A percentile compares a stretch with the other conserved stretches of the same genome.
Evolutionary conservation across 2,329 filamentous ascomycete genomes (phyloP).

Genomic region (Penicillium hesseltinei): DNA sequence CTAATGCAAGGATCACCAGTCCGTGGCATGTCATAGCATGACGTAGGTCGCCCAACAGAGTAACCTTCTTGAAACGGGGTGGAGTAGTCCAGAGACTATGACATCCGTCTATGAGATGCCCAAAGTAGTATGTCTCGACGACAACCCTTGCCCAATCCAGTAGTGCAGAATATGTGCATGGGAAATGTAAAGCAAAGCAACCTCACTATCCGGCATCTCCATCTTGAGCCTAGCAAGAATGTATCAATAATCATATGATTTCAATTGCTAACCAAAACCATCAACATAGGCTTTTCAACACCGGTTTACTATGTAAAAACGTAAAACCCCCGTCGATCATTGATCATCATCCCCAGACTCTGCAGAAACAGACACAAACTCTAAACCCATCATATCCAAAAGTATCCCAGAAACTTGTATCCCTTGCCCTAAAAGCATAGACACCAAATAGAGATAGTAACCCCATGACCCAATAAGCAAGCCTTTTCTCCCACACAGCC

Average conservation of each 20-base stretch:
- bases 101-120: not conserved
- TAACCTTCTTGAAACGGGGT: not conserved
- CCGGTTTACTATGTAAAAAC: too few relatives aligned
- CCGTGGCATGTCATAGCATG: slow-evolving; percentile 8
- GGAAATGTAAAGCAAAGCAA: not conserved
- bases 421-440: not conserved
- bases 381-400: not conserved
- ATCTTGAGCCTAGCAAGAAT: not conserved
- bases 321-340: not conserved
- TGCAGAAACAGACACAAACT: not conserved
- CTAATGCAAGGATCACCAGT: slow-evolving; percentile 12
- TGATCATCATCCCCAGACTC: slow-evolving; percentile 4
- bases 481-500: not conserved
- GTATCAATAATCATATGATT: not conserved
- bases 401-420: not conserved
- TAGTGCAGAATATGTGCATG: not conserved
- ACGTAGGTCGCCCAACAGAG: not conserved
- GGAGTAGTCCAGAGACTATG: not conserved
- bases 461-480: not conserved
- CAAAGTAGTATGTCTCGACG: not conserved
- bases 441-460: not conserved
- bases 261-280: not conserved
- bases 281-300: not conserved
- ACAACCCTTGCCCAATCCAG: not conserved
- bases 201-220: not conserved